A percentile compares a stretch with the other conserved stretches of the same genome.
These are phyloP conservation scores for Tolypocladium endophyticum DNA, from an alignment of 2,329 filamentous ascomycete genomes.

Conservation along the genomic window DNA sequence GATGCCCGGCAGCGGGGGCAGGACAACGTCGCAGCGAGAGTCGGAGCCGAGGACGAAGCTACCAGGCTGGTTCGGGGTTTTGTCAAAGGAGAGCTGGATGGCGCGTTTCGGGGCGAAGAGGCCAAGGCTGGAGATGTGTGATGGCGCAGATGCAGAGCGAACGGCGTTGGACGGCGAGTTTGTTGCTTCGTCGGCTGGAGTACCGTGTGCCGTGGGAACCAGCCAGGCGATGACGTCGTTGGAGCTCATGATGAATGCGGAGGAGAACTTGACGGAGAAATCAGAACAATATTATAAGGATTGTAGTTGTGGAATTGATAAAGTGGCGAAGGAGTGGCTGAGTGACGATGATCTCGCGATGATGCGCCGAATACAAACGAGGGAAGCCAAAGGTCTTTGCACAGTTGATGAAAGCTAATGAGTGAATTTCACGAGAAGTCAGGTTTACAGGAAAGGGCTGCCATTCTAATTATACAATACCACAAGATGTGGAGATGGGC, in stretches of 20 bases:
- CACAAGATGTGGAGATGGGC: neutral
- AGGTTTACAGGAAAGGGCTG: neutral
- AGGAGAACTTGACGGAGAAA: neutral
- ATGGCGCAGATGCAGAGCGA: conserved; percentile 14
- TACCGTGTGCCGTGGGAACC: conserved; percentile 23
- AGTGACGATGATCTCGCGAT: neutral
- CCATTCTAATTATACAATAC: neutral
- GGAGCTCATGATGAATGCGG: conserved; percentile 9
- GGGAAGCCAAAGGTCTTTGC: neutral
- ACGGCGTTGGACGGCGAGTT: conserved; percentile 19
- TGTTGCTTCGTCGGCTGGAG: conserved; percentile 21
- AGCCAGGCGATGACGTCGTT: conserved; percentile 28
- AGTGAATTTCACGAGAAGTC: neutral
- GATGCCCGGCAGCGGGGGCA: conserved; percentile 22
- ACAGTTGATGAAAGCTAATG: neutral
- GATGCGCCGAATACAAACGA: neutral
- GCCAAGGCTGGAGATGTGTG: conserved; percentile 13
- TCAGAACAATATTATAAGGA: neutral
- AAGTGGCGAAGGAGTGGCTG: neutral
- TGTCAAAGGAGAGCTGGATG: conserved; percentile 24
- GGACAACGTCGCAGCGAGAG: conserved; percentile 24
- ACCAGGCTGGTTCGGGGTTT: conserved; percentile 20
- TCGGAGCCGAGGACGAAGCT: conserved; percentile 29
- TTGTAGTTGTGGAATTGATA: neutral
- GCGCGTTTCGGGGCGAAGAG: conserved; percentile 16